These are phyloP conservation scores for California macrophylla DNA, from an alignment of 441 rosid genomes.

Conservation along the genomic window DNA sequence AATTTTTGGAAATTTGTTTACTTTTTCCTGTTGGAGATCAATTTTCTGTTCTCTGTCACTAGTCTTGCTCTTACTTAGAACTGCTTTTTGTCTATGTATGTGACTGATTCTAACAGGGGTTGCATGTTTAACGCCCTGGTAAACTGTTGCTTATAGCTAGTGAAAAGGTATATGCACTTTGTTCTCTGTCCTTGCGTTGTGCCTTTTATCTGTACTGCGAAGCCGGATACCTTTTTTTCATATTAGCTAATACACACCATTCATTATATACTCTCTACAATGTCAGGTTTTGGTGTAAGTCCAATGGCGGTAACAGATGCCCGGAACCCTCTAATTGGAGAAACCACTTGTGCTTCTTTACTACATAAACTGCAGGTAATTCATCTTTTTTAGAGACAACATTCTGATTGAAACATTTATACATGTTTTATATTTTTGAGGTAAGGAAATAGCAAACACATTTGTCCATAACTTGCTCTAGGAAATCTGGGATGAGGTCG, in stretches of 20 bases:
- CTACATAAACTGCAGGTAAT: constrained; percentile 81
- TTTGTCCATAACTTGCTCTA: constrained; percentile 18
- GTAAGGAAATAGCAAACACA: not conserved
- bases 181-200: not conserved
- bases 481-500: constrained; percentile 99
- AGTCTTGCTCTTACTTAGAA: not conserved
- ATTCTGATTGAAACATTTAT: constrained; percentile 1
- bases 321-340: constrained; percentile 74
- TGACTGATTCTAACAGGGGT: constrained; percentile 9
- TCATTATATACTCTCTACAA: constrained; percentile 9
- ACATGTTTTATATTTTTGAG: constrained; percentile 5
- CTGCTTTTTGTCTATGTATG: constrained; percentile 11
- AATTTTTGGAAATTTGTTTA: not conserved
- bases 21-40: too few species aligned
- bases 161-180: constrained; percentile 14
- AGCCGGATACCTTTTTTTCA: not conserved
- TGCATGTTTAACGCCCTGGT: not conserved
- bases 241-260: not conserved
- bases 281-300: constrained; percentile 18
- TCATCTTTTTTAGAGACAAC: not conserved
- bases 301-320: constrained; percentile 63
- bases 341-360: constrained; percentile 76
- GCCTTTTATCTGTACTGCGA: not conserved
- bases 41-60: not conserved
- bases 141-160: constrained; percentile 10